Evolutionary conservation across 2,329 filamentous ascomycete species (phyloP), one percentile per base, ranked within the genome.

Genomic region (Cytospora piceae): DNA sequence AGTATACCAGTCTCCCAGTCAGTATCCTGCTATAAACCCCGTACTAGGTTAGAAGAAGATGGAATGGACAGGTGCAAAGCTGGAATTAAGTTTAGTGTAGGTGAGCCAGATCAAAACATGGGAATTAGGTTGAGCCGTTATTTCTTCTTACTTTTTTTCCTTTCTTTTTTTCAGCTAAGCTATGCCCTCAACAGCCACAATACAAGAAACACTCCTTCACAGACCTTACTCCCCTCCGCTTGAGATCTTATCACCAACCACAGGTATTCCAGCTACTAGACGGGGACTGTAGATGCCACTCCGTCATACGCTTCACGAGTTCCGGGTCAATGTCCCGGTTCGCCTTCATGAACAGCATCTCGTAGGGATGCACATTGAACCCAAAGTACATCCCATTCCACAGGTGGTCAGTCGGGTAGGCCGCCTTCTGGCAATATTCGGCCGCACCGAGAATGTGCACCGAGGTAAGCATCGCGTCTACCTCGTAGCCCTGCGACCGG

Each of bases 381-480:
- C 64, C 64, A 15, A 63, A 66, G n/a, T 66, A 66, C 22, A 42
- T 51, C 5, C 60, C 60, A 22, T 61, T 6, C 14, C 20, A 58
- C 20, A 63, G 39, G 22, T 55, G 55, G 22, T 66, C 64, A 22
- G 46, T 14, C 22, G 39, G 17, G 39, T 52, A n/a, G 46, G 32
- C 32, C 46, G 51, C 46, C n/a, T 24, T 24, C 46, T 49, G 17
- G n/a, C 46, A 49, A n/a, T 49, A 49, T 2, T 49, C n/a, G 4
- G 46, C 46, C 46, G 46, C 46, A 20, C 46, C 46, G 9, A 49
- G 46, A n/a, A 49, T 24, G 46, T 49, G 46, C 20, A 49, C 46
- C 11, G 53, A 56, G 32, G 71, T 58, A 71, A 75, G 74, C 24
- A 77, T 53, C 9, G 69, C 68, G 20, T 72, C 72, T 31, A 75